Evolutionary conservation across 2,329 filamentous ascomycete species (phyloP).

Genomic region (Chaetoscypha palmicola): DNA sequence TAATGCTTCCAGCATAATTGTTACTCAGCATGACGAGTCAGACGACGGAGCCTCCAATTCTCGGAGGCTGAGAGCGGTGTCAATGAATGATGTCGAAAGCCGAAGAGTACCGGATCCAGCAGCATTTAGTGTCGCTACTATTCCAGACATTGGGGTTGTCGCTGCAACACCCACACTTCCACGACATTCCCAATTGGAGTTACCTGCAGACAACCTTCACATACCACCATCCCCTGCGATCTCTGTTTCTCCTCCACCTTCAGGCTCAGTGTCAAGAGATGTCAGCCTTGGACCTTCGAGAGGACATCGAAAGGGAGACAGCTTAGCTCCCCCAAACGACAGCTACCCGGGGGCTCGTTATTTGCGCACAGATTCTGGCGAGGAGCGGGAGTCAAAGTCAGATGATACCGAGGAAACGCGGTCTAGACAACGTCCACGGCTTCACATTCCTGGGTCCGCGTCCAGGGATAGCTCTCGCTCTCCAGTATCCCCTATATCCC

Average conservation of each 20-base stretch:
- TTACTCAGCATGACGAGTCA: slow-evolving; percentile 33
- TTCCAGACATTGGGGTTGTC: slow-evolving; percentile 29
- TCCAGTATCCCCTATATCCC: slow-evolving; percentile 26
- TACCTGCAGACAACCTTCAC: slow-evolving; percentile 20
- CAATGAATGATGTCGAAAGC: slow-evolving; percentile 26
- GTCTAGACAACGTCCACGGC: slow-evolving; percentile 19
- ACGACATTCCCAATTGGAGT: slow-evolving; percentile 24
- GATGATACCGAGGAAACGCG: slow-evolving; percentile 13
- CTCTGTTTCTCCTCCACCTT: slow-evolving; percentile 25
- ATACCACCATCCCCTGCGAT: slow-evolving; percentile 34
- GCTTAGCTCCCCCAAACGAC: slow-evolving; percentile 38
- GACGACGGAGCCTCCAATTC: slow-evolving; percentile 13
- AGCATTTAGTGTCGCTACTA: slow-evolving; percentile 22
- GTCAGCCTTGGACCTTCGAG: slow-evolving; percentile 29
- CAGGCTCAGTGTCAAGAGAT: slow-evolving; percentile 21
- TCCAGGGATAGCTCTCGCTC: slow-evolving; percentile 27
- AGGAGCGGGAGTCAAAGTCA: slow-evolving; percentile 32
- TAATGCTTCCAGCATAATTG: slow-evolving; percentile 31
- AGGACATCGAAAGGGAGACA: slow-evolving; percentile 29
- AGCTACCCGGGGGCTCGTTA: slow-evolving; percentile 31
- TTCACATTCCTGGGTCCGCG: slow-evolving; percentile 24
- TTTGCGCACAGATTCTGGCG: slow-evolving; percentile 27
- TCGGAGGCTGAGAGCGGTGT: slow-evolving; percentile 25
- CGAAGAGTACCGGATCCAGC: slow-evolving; percentile 17
- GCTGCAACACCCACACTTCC: slow-evolving; percentile 37